Base-by-base conservation (phyloP, 202 grass and related monocot genomes). In the Setaria viridis region DNA sequence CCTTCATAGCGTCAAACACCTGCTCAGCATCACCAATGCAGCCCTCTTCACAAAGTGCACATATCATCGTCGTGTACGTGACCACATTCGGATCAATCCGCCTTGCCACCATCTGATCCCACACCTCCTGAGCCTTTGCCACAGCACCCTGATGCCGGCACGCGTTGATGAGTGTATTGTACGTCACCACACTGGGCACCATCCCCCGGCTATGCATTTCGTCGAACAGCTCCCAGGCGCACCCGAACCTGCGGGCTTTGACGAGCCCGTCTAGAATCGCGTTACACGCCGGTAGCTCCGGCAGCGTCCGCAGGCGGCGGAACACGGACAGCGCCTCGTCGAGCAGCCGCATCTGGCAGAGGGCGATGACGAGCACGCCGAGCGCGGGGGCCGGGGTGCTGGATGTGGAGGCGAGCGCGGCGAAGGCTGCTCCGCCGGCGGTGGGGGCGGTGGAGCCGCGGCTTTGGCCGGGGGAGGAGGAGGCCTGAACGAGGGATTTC, bases 31-130 rank as follows among this genome's bases (percentile, higher is more conserved):
- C 82, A n/a, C 4, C 41, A 11, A 88, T 82, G 57, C 67, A 71
- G 5, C 60, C 86, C 67, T 91, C 82, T 62, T 91, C 89, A 53
- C 89, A 91, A 34, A 88, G 72, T 10, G 19, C 59, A 37, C 82
- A 88, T 51, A 88, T 91, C 77, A 91, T 91, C 0, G 89, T 88
- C 7, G 86, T 88, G 59, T 85, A 91, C 1, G 89, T 91, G 58
- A 91, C 72, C 47, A 91, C 85, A 25, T 85, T 91, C 2, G 85
- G 81, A 34, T 73, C 78, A 67, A 88, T 82, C 65, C 1, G 56
- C 66, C 78, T 78, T 5, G 33, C 54, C 25, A 46, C 37, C 85
- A 91, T 91, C 86, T 91, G 82, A 53, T 74, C 37, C 86, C 81
- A 91, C 48, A 91, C 17, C 65, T 88, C 77, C 64, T 67, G 69